phyloP scores from a whole-genome alignment of 306 rosid genomes.

The Echinosophora koreensis region DNA sequence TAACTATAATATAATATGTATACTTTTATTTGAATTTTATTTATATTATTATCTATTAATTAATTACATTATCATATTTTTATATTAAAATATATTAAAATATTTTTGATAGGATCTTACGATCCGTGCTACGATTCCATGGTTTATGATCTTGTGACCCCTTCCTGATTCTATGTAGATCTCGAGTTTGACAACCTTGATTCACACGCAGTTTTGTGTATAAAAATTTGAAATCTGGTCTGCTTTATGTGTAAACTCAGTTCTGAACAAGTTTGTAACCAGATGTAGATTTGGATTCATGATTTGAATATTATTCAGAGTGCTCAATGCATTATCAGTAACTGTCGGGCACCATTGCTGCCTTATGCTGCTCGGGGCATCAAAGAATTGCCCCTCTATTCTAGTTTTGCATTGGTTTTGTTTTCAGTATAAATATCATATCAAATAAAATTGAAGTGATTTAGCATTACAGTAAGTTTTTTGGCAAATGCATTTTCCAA shows the following conservation, averaged over 20 bases:
- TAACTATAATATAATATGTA: too few relatives aligned
- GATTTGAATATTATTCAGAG: background rate
- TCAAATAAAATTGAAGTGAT: background rate
- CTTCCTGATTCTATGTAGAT: too few relatives aligned
- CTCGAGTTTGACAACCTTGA: background rate
- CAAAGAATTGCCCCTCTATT: background rate
- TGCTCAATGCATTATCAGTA: background rate
- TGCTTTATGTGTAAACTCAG: conserved; percentile 1
- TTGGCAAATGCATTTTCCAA: background rate
- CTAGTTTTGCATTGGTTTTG: background rate
- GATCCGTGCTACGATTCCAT: too few relatives aligned
- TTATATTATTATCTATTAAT: too few relatives aligned
- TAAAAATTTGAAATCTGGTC: background rate
- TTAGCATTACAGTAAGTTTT: background rate
- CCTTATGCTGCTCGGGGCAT: background rate
- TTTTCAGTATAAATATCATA: background rate
- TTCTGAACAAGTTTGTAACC: conserved; percentile 5
- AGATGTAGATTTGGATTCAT: background rate
- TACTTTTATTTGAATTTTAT: too few relatives aligned
- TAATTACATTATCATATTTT: too few relatives aligned
- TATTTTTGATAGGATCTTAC: too few relatives aligned
- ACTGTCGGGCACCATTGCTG: conserved; percentile 23
- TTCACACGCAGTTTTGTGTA: background rate
- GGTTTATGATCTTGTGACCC: too few relatives aligned
- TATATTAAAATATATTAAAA: too few relatives aligned